A percentile compares a stretch with the other conserved stretches of the same genome.
phyloP scores from a whole-genome alignment of 2,329 filamentous ascomycete genomes.

The Cladosporium oxysporum region DNA sequence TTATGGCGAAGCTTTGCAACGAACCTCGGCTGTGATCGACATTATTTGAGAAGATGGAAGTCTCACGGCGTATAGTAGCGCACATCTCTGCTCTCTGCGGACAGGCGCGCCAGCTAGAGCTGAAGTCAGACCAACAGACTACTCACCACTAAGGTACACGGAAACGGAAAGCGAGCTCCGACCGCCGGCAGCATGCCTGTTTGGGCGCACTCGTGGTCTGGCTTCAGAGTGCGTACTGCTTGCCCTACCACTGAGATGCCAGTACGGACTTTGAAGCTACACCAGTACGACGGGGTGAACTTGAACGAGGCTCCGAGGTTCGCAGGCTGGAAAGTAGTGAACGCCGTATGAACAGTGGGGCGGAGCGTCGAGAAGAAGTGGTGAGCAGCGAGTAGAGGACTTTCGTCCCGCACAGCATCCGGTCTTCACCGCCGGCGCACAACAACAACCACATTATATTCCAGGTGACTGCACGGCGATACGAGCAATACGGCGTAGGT shows the following conservation, averaged over 20 bases:
- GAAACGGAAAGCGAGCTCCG: not conserved
- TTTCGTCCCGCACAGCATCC: not conserved
- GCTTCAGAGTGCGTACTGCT: not conserved
- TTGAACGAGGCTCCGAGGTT: not conserved
- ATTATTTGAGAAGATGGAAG: not conserved
- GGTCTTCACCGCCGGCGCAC: not conserved
- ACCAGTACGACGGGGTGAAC: not conserved
- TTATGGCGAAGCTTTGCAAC: not conserved
- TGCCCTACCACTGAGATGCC: not conserved
- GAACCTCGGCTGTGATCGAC: constrained; percentile 7
- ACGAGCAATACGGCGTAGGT: not conserved
- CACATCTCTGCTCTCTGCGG: not conserved
- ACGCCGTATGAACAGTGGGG: constrained; percentile 1
- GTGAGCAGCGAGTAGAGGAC: constrained; percentile 6
- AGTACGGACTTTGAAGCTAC: not conserved
- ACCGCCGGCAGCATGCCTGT: not conserved
- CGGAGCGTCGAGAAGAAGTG: not conserved
- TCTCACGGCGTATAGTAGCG: not conserved
- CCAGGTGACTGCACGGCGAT: not conserved
- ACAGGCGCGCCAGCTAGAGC: constrained; percentile 6
- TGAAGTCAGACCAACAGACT: constrained; percentile 4
- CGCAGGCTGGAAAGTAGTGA: not conserved
- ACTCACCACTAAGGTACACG: not conserved
- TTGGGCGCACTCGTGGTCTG: not conserved
- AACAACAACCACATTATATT: too few relatives aligned